These are phyloP conservation scores for Somion occarium DNA, from an alignment of 1,284 basidiomycete genomes.

Conservation along the genomic window DNA sequence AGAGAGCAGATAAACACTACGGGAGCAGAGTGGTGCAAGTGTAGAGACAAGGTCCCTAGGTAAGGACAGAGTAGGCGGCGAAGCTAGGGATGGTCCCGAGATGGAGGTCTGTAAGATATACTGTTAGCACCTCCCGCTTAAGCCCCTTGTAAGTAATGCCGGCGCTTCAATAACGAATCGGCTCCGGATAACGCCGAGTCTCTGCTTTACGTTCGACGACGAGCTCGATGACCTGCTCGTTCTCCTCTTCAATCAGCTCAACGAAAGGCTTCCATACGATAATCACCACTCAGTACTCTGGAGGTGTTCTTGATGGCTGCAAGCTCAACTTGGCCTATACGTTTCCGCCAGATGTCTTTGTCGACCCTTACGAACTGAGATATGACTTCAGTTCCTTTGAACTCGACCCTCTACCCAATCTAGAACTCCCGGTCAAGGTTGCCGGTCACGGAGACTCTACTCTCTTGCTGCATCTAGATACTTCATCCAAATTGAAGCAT, in stretches of 20 bases:
- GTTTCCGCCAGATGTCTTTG: conserved; percentile 1
- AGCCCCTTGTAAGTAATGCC: not conserved
- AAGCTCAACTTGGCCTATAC: not conserved
- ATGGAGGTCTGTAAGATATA: not conserved
- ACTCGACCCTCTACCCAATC: not conserved
- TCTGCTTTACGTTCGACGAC: not conserved
- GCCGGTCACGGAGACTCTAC: not conserved
- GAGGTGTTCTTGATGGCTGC: not conserved
- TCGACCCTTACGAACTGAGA: conserved; percentile 1
- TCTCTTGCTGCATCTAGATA: not conserved
- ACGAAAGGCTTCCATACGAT: not conserved
- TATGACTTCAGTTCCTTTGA: not conserved
- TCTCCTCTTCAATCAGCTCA: not conserved
- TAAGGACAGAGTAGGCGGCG: not conserved
- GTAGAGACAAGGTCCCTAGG: not conserved
- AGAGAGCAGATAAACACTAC: not conserved
- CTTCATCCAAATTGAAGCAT: not conserved
- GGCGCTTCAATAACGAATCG: not conserved
- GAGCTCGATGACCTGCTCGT: not conserved
- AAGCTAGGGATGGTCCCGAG: too few species aligned
- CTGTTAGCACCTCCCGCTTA: not conserved
- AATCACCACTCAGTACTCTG: not conserved
- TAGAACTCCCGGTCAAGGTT: not conserved
- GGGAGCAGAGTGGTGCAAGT: not conserved
- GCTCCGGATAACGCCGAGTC: not conserved